Base-by-base conservation (phyloP, 108 stramenopile genomes). In the Nannochloropsis gaditana region DNA sequence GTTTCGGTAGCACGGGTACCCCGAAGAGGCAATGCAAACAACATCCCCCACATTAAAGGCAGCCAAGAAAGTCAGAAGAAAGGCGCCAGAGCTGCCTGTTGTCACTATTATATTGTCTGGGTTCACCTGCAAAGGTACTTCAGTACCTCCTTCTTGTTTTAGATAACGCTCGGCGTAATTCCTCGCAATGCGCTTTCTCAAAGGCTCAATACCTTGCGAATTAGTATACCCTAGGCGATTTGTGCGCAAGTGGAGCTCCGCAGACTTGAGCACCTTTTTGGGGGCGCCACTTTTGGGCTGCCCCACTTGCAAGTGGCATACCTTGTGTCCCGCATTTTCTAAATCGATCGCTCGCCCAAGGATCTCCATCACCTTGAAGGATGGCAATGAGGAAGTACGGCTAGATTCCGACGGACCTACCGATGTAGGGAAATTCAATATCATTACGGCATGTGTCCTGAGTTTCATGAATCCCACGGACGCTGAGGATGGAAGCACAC, bases 1-100 rank as follows among this genome's bases (percentile, higher is more conserved):
- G 84, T 97, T 97, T n/a, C 96, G 89, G 87, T 97, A 97, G 85
- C 96, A 97, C 9, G 96, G 96, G 89, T 97, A 97, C 43, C 95
- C 94, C 10, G 91, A 91, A 8, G 90, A 90, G 3, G 94, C 94
- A 84, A 97, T 92, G 11, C 94, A 95, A 21, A 97, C 90, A 5
- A 81, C 82, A 90, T 97, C 96, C 19, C 93, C 94, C 4, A 90
- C 85, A 90, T 97, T 94, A 88, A 95, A 97, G 87, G 93, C 93
- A 9, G 92, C 94, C 2, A 94, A 93, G 82, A 95, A 96, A 31
- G 93, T 93, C 84, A 96, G 90, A 21, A 96, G 85, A 89, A 96
- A 95, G 5, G 92, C 95, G 44, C 94, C 96, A 5, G 93, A 94
- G 5, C 93, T 93, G 31, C 96, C 96, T 9, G 95, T 95, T 79